Evolutionary conservation across 2,329 filamentous ascomycete species (phyloP).

Genomic region (Pseudogymnoascus sp.): DNA sequence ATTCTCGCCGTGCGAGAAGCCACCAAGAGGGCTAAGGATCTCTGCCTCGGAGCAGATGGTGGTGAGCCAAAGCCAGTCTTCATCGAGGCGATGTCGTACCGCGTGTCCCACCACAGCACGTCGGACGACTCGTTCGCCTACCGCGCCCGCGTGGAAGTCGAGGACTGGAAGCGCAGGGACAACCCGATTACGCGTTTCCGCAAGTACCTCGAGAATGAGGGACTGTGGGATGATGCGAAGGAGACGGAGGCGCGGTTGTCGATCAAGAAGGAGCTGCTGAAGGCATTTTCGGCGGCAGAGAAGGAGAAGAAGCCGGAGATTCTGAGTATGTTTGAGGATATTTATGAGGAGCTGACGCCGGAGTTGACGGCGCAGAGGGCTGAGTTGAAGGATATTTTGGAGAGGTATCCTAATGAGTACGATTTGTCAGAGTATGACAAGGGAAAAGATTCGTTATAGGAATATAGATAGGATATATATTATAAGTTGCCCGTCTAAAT

Average conservation of each 20-base stretch:
- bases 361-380: constrained; percentile 68
- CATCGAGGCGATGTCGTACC: constrained; percentile 95
- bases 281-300: constrained; percentile 77
- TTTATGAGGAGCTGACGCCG: constrained; percentile 81
- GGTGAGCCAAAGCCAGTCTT: constrained; percentile 53
- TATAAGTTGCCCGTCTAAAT: neutral
- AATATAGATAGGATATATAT: neutral
- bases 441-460: constrained; percentile 37
- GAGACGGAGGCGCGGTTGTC: constrained; percentile 64
- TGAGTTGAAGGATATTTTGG: constrained; percentile 67
- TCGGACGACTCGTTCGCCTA: constrained; percentile 97
- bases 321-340: constrained; percentile 69
- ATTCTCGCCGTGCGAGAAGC: constrained; percentile 81
- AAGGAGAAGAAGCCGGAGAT: constrained; percentile 71
- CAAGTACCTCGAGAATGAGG: constrained; percentile 82
- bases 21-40: constrained; percentile 64
- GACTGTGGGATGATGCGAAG: constrained; percentile 74
- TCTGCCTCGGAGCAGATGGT: constrained; percentile 50
- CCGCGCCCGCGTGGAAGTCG: constrained; percentile 83
- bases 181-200: constrained; percentile 79
- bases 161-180: constrained; percentile 86
- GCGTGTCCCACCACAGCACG: constrained; percentile 95
- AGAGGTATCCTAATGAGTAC: constrained; percentile 88
- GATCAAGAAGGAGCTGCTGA: constrained; percentile 66
- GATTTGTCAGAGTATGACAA: constrained; percentile 70